These are phyloP conservation scores for Tillandsia fasciculata DNA, from an alignment of 176 grass and related monocot species.

Conservation along the genomic window DNA sequence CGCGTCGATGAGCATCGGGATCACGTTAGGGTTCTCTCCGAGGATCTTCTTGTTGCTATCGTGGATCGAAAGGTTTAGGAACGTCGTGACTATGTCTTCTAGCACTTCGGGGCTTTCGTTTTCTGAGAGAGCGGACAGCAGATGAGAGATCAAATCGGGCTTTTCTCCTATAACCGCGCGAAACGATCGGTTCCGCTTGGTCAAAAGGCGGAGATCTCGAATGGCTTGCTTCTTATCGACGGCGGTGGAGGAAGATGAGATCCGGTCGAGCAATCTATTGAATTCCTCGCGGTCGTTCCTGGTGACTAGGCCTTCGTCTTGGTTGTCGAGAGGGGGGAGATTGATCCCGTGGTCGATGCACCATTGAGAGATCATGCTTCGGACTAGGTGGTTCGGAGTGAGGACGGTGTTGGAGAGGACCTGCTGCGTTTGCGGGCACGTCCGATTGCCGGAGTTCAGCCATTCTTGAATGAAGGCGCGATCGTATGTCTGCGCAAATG, in stretches of 20 bases:
- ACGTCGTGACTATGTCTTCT: slow-evolving; percentile 68
- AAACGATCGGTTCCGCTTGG: slow-evolving; percentile 53
- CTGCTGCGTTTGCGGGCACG: slow-evolving; percentile 56
- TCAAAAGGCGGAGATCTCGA: slow-evolving; percentile 53
- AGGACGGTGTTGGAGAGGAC: slow-evolving; percentile 47
- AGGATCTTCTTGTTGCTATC: slow-evolving; percentile 77
- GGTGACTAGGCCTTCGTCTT: slow-evolving; percentile 26
- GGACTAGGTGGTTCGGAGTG: slow-evolving; percentile 49
- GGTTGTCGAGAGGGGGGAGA: slow-evolving; percentile 28
- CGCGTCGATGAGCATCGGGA: slow-evolving; percentile 55
- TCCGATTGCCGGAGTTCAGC: slow-evolving; percentile 49
- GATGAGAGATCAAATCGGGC: slow-evolving; percentile 43
- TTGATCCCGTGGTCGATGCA: slow-evolving; percentile 42
- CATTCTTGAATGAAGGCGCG: slow-evolving; percentile 55
- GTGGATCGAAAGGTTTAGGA: slow-evolving; percentile 82
- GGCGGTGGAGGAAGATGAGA: slow-evolving; percentile 36
- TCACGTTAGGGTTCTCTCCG: slow-evolving; percentile 48
- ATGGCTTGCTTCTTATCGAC: slow-evolving; percentile 47
- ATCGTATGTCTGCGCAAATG: slow-evolving; percentile 68
- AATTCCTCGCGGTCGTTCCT: slow-evolving; percentile 41
- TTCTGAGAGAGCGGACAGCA: slow-evolving; percentile 47
- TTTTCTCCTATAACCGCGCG: slow-evolving; percentile 64
- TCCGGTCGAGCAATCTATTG: slow-evolving; percentile 45
- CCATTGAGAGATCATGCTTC: slow-evolving; percentile 58
- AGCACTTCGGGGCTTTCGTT: slow-evolving; percentile 48